A percentile compares a stretch with the other conserved stretches of the same genome.
These are phyloP conservation scores for Wakefieldia striispora DNA, from an alignment of 768 basidiomycete species.

Conservation along the genomic window DNA sequence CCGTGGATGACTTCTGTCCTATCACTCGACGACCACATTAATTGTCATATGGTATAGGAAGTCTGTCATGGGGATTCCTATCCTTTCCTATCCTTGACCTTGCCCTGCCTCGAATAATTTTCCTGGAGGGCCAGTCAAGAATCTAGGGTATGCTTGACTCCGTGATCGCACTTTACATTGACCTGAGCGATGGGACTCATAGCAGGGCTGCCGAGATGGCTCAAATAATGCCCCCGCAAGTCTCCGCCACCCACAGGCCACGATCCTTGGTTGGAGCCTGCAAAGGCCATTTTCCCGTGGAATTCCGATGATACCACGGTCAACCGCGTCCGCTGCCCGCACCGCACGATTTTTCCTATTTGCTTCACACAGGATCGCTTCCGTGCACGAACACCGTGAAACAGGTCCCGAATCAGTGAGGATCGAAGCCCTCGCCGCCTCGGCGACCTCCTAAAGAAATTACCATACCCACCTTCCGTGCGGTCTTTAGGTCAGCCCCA, in stretches of 20 bases:
- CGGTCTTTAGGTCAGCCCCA: conserved; percentile 1
- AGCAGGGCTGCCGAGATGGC: conserved; percentile 1
- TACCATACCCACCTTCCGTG: conserved; percentile 5
- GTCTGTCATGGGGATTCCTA: too few species aligned
- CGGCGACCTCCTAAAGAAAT: conserved; percentile 7
- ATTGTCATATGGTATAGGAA: too few species aligned
- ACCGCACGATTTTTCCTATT: conserved; percentile 12
- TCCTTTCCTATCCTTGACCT: too few species aligned
- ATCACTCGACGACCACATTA: too few species aligned
- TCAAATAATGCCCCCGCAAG: neutral
- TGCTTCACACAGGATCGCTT: conserved; percentile 19
- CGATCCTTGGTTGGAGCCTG: conserved; percentile 1
- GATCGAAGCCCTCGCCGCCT: conserved; percentile 12
- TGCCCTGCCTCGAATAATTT: neutral
- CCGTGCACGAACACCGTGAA: conserved; percentile 16
- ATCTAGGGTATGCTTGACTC: neutral
- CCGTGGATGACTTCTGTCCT: neutral
- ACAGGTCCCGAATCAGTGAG: conserved; percentile 21
- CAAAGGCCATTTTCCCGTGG: conserved; percentile 18
- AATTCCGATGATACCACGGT: conserved; percentile 17
- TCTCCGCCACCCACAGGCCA: conserved; percentile 1
- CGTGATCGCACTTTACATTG: neutral
- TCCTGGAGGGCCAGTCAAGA: neutral
- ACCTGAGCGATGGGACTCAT: neutral
- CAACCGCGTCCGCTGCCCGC: neutral